Percentiles rank a stretch among this genome's conserved stretches.
phyloP scores from a whole-genome alignment of 495 filamentous ascomycete genomes.

The Hypomontagnella submonticulosa region DNA sequence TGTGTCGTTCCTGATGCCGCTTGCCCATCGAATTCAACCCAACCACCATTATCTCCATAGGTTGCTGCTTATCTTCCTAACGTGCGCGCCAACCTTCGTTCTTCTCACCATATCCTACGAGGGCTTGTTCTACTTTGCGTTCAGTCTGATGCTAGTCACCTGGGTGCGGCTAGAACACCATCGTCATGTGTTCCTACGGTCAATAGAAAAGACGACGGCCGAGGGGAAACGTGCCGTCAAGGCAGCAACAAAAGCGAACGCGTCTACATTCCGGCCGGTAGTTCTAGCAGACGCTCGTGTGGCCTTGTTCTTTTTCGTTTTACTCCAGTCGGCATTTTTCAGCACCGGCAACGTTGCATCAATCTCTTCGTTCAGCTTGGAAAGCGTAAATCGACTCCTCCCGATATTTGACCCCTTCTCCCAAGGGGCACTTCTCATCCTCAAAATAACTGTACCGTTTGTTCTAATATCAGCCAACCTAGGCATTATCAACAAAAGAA shows the following conservation, averaged over 20 bases:
- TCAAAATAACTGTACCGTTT: slow-evolving; percentile 95
- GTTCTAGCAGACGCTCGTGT: slow-evolving; percentile 85
- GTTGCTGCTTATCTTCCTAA: slow-evolving; percentile 88
- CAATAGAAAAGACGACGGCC: slow-evolving; percentile 42
- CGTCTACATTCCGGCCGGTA: slow-evolving; percentile 72
- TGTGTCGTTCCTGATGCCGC: slow-evolving; percentile 79
- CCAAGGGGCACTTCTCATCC: slow-evolving; percentile 85
- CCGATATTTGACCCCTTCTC: slow-evolving; percentile 95
- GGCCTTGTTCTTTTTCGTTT: slow-evolving; percentile 91
- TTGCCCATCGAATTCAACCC: slow-evolving; percentile 81
- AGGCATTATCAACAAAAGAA: slow-evolving; percentile 86
- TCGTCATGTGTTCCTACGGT: slow-evolving; percentile 66
- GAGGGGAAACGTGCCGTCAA: slow-evolving; percentile 37
- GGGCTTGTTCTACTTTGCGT: slow-evolving; percentile 93
- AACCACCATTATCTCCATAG: slow-evolving; percentile 92
- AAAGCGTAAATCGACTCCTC: slow-evolving; percentile 89
- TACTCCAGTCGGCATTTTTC: slow-evolving; percentile 97
- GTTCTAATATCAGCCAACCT: slow-evolving; percentile 92
- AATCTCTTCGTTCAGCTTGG: slow-evolving; percentile 92
- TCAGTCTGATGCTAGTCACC: slow-evolving; percentile 81
- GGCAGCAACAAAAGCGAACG: slow-evolving; percentile 27
- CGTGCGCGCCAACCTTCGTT: slow-evolving; percentile 93
- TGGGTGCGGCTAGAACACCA: slow-evolving; percentile 94
- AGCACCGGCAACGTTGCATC: slow-evolving; percentile 96
- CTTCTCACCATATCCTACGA: slow-evolving; percentile 98